Evolutionary conservation across 805 yeast species (phyloP).

Genomic region (Torulaspora quercuum): DNA sequence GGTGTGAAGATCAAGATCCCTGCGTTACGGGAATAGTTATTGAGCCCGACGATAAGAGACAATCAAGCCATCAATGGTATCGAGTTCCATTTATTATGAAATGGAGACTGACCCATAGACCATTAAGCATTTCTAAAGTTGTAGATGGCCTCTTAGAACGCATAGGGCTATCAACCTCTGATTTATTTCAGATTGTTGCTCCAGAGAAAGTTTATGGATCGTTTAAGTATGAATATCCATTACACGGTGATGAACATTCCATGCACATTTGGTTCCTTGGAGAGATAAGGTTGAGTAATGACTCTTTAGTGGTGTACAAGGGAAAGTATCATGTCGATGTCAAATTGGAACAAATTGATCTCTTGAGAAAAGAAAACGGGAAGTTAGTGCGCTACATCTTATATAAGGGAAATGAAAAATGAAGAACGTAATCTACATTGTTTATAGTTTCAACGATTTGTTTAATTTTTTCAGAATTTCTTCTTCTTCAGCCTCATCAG

Average conservation of each 20-base stretch:
- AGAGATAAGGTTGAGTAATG: conserved; percentile 25
- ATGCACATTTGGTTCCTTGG: conserved; percentile 34
- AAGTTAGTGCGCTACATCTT: conserved; percentile 30
- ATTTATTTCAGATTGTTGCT: conserved; percentile 25
- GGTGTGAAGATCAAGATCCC: conserved; percentile 35
- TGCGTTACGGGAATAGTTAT: conserved; percentile 30
- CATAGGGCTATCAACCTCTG: conserved; percentile 27
- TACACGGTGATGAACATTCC: conserved; percentile 25
- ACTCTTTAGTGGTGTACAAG: conserved; percentile 27
- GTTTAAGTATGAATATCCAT: conserved; percentile 31
- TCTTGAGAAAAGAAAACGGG: conserved; percentile 29
- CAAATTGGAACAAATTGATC: conserved; percentile 30
- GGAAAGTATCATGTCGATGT: conserved; percentile 35
- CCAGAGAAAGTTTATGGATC: conserved; percentile 29
- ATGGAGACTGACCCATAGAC: conserved; percentile 29
- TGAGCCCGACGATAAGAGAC: conserved; percentile 18
- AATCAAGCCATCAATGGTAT: conserved; percentile 25
- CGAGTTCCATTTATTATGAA: conserved; percentile 24
- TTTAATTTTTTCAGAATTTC: conserved; percentile 23
- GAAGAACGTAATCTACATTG: conserved; percentile 3
- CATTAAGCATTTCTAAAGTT: conserved; percentile 21
- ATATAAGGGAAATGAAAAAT: conserved; percentile 22
- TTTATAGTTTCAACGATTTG: conserved; percentile 15
- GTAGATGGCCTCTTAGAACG: conserved; percentile 18
- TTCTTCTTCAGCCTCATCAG: conserved; percentile 33